Evolutionary conservation across 106 monocot species (phyloP).

Genomic region (Platanthera zijinensis): DNA sequence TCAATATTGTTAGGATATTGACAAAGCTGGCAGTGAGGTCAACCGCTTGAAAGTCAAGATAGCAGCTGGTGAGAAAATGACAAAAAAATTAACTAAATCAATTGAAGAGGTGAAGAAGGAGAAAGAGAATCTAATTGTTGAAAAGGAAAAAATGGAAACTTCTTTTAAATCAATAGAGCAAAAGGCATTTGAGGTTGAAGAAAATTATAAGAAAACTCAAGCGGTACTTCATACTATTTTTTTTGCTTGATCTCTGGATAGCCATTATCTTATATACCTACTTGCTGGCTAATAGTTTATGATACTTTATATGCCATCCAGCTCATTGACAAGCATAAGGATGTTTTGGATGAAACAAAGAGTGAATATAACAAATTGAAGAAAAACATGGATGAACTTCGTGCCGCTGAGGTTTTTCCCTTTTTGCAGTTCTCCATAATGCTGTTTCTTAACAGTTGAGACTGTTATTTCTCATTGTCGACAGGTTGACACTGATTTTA

Average conservation of each 20-base stretch:
- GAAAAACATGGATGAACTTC: constrained; percentile 69
- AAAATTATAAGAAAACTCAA: constrained; percentile 72
- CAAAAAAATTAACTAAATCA: constrained; percentile 57
- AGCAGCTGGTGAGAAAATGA: constrained; percentile 49
- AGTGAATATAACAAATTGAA: constrained; percentile 65
- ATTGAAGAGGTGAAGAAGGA: constrained; percentile 82
- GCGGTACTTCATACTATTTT: constrained; percentile 36
- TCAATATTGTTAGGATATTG: constrained; percentile 54
- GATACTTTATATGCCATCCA: constrained; percentile 20
- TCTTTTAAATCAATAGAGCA: constrained; percentile 73
- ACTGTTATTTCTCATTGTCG: neutral
- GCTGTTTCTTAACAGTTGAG: neutral
- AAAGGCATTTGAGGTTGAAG: constrained; percentile 72
- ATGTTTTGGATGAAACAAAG: constrained; percentile 63
- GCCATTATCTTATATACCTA: neutral
- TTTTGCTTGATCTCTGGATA: neutral
- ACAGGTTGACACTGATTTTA: constrained; percentile 80
- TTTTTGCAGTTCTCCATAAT: neutral
- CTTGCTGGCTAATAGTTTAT: neutral
- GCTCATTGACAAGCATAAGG: constrained; percentile 80
- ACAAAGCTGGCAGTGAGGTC: constrained; percentile 80
- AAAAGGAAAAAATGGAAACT: constrained; percentile 59
- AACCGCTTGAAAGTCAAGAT: constrained; percentile 81
- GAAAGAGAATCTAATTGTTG: constrained; percentile 43
- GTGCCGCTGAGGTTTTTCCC: constrained; percentile 70